Evolutionary conservation across 176 grass and related monocot species (phyloP), one percentile per base, ranked within the genome.

Genomic region (Zoysia pacifica): DNA sequence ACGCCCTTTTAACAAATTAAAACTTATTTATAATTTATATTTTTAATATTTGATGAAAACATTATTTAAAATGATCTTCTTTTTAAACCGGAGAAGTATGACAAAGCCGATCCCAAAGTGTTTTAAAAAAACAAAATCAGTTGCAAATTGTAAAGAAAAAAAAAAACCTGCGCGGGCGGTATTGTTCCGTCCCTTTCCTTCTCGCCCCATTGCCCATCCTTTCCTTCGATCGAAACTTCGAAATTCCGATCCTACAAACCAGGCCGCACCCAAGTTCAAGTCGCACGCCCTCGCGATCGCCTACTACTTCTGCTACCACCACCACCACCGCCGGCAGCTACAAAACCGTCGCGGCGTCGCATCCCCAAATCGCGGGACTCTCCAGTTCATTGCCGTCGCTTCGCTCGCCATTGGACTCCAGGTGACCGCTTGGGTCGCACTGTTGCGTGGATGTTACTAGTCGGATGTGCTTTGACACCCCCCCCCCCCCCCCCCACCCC

Each of bases 141-240:
- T 28, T 0, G 28, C 28, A 28, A 28, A 28, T 28, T 28, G 28
- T 28, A 28, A 28, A 28, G 28, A 28, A 28, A 45, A 45, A 3
- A 5, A 6, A 45, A 45, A 10, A 9, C 50, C 11, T 14, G 12
- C 50, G 50, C 53, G 4, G 53, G 53, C 49, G 0, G 10, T 10
- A 20, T 20, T 35, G 2, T 40, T 4, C 4, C 37, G 16, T 54
- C 76, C 12, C 28, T 49, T 50, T 20, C 10, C 53, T 12, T n/a
- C 45, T 69, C 1, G 9, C 11, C 13, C 5, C 20, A 77, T 72
- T 53, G 28, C 54, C 50, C 42, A 54, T 76, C 2, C 66, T 73
- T 78, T 69, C 81, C 81, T 88, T 80, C 38, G 39, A 70, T 70
- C 55, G 55, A 76, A 88, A 65, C 86, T 76, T 88, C 70, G 63